Base-by-base conservation (phyloP, 345 rosid genomes). In the Populus deltoides region DNA sequence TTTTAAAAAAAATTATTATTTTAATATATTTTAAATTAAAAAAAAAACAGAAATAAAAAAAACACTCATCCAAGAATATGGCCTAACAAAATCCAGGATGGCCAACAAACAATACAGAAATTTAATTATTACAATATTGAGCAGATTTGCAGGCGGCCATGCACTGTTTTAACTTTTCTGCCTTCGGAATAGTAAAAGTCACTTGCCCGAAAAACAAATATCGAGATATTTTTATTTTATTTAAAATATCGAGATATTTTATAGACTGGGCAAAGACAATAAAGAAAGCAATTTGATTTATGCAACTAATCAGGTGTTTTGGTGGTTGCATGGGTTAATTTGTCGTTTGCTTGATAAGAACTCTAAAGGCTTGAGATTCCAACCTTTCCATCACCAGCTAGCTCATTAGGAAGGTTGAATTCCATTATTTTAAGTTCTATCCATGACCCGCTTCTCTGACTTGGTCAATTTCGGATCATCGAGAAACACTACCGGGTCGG, bases 271-370 rank as follows among this genome's bases (percentile, higher is more conserved):
- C 83, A 82, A 82, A 72, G 38, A 59, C 36, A 41, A 29, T 25
- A 66, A 45, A 29, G 80, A 75, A 69, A 78, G 55, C 78, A 63
- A 77, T 36, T 1, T 35, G 72, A 78, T n/a, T 45, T n/a, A 75
- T n/a, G 49, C 35, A 53, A 43, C 13, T 5, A 53, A 29, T 65
- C 29, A 24, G 68, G 71, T 29, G 43, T 29, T 59, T n/a, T 63
- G 77, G 75, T 82, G 82, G 68, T 49, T 76, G 82, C 76, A 71
- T 63, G 33, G 39, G 12, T 13, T 53, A 31, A 61, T 36, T 71
- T 69, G 33, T 78, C 53, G 0, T 43, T 43, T 53, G 33, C 70
- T 53, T 43, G 78, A 80, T 41, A 75, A 17, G 63, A 59, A 10
- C 63, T 59, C 24, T 8, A 1, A 10, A n/a, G 63, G 63, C 29